A percentile compares a stretch with the other conserved stretches of the same genome.
Conservation (phyloP, 2,329 filamentous ascomycete species). For the Emergomyces pasteurianus region DNA sequence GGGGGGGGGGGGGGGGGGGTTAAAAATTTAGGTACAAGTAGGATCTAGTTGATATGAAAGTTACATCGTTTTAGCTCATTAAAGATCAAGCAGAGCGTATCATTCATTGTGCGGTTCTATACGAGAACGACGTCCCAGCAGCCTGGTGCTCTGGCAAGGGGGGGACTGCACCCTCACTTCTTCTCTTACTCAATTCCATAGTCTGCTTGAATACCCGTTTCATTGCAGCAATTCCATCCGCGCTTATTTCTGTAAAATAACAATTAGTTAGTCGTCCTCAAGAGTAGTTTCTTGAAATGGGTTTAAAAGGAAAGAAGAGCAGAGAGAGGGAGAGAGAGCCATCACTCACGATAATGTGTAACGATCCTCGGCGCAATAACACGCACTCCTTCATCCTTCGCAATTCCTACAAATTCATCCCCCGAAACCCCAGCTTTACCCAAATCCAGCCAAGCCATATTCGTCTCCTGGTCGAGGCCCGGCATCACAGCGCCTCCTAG, state of each 20-base stretch:
- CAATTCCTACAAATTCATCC: constrained; percentile 44
- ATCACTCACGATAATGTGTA: constrained; percentile 50
- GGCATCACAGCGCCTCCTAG: constrained; percentile 57
- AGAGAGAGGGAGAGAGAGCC: neutral
- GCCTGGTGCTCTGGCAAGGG: neutral
- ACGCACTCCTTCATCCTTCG: constrained; percentile 45
- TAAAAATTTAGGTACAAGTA: too few relatives aligned
- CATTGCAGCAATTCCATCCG: constrained; percentile 18
- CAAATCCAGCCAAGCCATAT: constrained; percentile 81
- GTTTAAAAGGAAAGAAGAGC: neutral
- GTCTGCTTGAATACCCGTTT: constrained; percentile 17
- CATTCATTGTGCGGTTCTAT: neutral
- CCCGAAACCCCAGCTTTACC: constrained; percentile 44
- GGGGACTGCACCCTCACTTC: too few relatives aligned
- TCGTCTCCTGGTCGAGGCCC: constrained; percentile 56
- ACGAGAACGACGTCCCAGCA: neutral
- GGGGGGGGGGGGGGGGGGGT: too few relatives aligned
- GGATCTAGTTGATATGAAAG: neutral
- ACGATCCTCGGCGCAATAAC: constrained; percentile 50
- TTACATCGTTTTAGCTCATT: neutral
- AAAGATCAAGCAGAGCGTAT: neutral
- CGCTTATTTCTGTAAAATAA: constrained; percentile 30
- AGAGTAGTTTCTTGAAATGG: neutral
- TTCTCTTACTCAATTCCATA: neutral
- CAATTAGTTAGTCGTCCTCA: constrained; percentile 24